Percentiles rank a stretch among this genome's conserved stretches.
Conservation (phyloP, 2,329 filamentous ascomycete species). For the Xylariaceae sp. region DNA sequence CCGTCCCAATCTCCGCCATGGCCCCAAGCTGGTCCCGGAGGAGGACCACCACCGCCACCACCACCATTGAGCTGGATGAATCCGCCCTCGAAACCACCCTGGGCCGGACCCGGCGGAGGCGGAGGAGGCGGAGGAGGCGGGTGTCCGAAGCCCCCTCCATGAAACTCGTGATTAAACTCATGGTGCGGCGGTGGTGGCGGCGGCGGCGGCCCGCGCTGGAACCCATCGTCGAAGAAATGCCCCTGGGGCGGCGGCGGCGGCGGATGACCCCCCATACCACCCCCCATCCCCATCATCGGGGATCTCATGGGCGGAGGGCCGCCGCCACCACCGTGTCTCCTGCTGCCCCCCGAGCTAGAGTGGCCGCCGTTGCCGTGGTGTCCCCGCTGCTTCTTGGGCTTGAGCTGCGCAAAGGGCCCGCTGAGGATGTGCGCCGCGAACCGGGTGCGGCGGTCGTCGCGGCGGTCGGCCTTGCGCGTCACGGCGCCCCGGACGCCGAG, state of each 20-base stretch:
- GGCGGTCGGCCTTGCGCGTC: conserved; percentile 20
- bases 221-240: not conserved
- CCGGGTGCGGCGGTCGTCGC: conserved; percentile 17
- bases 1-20: not conserved
- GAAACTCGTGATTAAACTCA: no score
- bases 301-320: conserved; percentile 1
- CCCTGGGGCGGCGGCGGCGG: conserved; percentile 6
- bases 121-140: conserved; percentile 11
- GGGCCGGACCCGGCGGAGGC: conserved; percentile 10
- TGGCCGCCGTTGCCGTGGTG: conserved; percentile 10
- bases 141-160: not conserved
- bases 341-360: conserved; percentile 11
- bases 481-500: conserved; percentile 25
- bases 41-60: conserved; percentile 6
- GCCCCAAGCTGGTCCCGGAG: no score
- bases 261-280: conserved; percentile 2
- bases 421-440: conserved; percentile 26
- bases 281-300: not conserved
- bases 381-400: conserved; percentile 14
- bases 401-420: conserved; percentile 24
- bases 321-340: conserved; percentile 6
- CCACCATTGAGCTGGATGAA: conserved; percentile 22
- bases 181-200: no score
- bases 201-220: conserved; percentile 2
- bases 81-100: conserved; percentile 20